Conservation (phyloP, 495 filamentous ascomycete species). For the Xylaria sp. region DNA sequence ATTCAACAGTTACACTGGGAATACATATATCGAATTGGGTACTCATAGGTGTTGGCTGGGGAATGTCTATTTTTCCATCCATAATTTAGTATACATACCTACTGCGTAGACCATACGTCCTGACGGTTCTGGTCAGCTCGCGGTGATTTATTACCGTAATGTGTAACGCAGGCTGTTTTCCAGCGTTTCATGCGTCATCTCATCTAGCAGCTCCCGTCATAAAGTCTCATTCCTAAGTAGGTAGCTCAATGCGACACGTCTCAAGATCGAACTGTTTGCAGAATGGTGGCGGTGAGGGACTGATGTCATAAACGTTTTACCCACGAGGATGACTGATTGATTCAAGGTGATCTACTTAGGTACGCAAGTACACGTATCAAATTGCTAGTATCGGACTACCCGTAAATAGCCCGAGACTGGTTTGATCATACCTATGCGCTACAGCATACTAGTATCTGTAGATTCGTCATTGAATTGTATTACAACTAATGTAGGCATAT, state of each 20-base stretch:
- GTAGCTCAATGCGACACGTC: background rate
- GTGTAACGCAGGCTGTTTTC: too few relatives aligned
- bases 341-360: background rate
- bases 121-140: too few relatives aligned
- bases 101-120: too few relatives aligned
- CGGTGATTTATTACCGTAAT: too few relatives aligned
- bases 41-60: too few relatives aligned
- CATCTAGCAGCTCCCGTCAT: background rate
- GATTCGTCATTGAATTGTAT: background rate
- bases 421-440: background rate
- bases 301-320: background rate
- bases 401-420: background rate
- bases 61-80: too few relatives aligned
- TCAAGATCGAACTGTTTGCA: background rate
- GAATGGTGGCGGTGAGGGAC: background rate
- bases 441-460: background rate
- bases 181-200: background rate
- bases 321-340: background rate
- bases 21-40: too few relatives aligned
- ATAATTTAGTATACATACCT: too few relatives aligned
- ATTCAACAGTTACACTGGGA: too few relatives aligned
- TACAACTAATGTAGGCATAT: too few relatives aligned
- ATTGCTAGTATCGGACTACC: background rate
- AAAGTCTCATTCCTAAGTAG: background rate
- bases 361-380: slow-evolving; percentile 1